These are phyloP conservation scores for Steccherinum ochraceum DNA, from an alignment of 768 basidiomycete genomes.

Conservation along the genomic window DNA sequence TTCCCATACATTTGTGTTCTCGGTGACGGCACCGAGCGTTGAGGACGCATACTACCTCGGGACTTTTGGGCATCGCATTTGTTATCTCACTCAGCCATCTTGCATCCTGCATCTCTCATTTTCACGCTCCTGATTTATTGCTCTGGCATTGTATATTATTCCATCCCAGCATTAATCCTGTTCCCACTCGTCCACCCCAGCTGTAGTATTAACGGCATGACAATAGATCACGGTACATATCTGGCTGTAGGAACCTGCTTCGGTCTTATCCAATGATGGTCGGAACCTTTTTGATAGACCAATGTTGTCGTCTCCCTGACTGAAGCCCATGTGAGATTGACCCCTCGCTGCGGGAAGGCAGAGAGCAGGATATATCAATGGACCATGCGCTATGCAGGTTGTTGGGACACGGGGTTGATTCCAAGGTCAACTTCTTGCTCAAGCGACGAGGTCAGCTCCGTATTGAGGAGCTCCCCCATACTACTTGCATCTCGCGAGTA, in stretches of 20 bases:
- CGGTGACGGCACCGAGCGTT: too few relatives aligned
- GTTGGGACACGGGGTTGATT: conserved; percentile 20
- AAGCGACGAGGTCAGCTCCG: conserved; percentile 52
- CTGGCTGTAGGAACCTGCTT: too few relatives aligned
- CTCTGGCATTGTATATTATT: neutral
- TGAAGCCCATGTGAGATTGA: too few relatives aligned
- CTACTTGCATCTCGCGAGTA: conserved; percentile 64
- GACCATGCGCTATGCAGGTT: conserved; percentile 10
- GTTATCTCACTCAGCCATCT: too few relatives aligned
- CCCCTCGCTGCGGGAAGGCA: too few relatives aligned
- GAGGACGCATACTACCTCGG: neutral
- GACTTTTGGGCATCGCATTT: neutral
- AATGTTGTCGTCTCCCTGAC: too few relatives aligned
- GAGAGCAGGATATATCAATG: neutral
- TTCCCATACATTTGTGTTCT: too few relatives aligned
- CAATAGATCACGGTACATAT: neutral
- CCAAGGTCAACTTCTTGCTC: conserved; percentile 27
- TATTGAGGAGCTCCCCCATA: conserved; percentile 57
- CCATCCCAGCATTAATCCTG: neutral
- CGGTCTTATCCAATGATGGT: too few relatives aligned
- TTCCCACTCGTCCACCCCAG: neutral
- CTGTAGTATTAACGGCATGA: neutral
- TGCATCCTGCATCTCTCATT: too few relatives aligned
- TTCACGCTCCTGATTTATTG: too few relatives aligned
- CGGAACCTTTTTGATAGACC: too few relatives aligned